A percentile compares a stretch with the other conserved stretches of the same genome.
phyloP scores from a whole-genome alignment of 331 rosid genomes.

The Prunus yedoensis region DNA sequence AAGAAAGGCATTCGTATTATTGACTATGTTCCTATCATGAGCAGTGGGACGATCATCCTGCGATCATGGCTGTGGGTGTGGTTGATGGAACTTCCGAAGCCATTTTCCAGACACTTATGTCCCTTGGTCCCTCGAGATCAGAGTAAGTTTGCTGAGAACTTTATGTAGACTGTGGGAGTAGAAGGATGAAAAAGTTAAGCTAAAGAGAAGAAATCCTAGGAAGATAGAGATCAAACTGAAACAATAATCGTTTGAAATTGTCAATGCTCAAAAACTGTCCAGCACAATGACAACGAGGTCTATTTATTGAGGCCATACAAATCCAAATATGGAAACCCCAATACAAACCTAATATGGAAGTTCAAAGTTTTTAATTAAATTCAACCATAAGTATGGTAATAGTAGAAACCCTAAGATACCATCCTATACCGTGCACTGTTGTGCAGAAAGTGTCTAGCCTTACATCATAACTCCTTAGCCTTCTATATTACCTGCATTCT shows the following conservation, averaged over 20 bases:
- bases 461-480: not conserved
- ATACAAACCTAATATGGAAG: not conserved
- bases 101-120: conserved; percentile 79
- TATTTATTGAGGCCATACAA: not conserved
- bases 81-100: conserved; percentile 86
- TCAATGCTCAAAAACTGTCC: not conserved
- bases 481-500: not conserved
- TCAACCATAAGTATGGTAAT: not conserved
- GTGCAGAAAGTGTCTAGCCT: not conserved
- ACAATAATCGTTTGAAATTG: not conserved
- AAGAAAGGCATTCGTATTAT: conserved; percentile 18
- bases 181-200: not conserved
- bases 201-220: not conserved
- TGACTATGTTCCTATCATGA: conserved; percentile 32
- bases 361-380: not conserved
- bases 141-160: conserved; percentile 51
- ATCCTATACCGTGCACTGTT: not conserved
- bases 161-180: not conserved
- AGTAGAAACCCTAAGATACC: not conserved
- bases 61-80: conserved; percentile 91
- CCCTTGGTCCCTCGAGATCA: conserved; percentile 89
- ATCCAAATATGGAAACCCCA: not conserved
- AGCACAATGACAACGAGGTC: not conserved
- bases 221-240: not conserved
- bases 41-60: conserved; percentile 95